Base-by-base conservation (phyloP, 2,329 filamentous ascomycete species). In the Beauveria caledonica region DNA sequence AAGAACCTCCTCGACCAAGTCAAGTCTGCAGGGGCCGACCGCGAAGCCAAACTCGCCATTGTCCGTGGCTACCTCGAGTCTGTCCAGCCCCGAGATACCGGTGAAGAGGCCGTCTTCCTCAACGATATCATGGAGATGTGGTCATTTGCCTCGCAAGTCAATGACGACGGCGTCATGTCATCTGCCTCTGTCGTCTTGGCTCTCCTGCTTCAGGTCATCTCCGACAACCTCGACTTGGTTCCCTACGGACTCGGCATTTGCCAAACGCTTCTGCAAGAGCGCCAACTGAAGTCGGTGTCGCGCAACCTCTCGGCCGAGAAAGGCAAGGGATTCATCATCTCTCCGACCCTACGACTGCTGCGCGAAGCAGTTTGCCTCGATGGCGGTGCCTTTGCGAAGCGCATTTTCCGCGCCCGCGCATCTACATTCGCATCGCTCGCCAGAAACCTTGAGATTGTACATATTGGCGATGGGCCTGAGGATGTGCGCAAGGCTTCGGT, bases 301-400 rank as follows among this genome's bases (percentile, higher is more conserved):
- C 86, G 87, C 62, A 91, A 90, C 62, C 76, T 97, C 19, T 87
- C 89, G 3, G 85, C 90, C 0, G 87, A 89, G 25, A 92, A 91
- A 72, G 82, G 85, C 52, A 96, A 95, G 69, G 91, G 92, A 44
- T 91, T 90, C 72, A 78, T 97, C 62, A 92, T 97, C 63, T 94
- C 91, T 3, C 93, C 94, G 1, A 92, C 89, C 25, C 76, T 99
- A 62, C 86, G 93, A 60, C 77, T 99, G 56, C 80, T 99, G 62
- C 89, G 87, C 56, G 93, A 99, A 74, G 81, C 92, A n/a, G 84
- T 90, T 17, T 86, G 81, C 59, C 88, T 96, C 64, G 92, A 97
- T 72, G 92, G 92, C 17, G 95, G 94, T 15, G 83, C 85, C 46
- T 80, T 92, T 60, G 90, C 92, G 29, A 86, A 85, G 65, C 81